Evolutionary conservation across 495 filamentous ascomycete species (phyloP), one percentile per base, ranked within the genome.

Genomic region (Penicillium maclennaniae): DNA sequence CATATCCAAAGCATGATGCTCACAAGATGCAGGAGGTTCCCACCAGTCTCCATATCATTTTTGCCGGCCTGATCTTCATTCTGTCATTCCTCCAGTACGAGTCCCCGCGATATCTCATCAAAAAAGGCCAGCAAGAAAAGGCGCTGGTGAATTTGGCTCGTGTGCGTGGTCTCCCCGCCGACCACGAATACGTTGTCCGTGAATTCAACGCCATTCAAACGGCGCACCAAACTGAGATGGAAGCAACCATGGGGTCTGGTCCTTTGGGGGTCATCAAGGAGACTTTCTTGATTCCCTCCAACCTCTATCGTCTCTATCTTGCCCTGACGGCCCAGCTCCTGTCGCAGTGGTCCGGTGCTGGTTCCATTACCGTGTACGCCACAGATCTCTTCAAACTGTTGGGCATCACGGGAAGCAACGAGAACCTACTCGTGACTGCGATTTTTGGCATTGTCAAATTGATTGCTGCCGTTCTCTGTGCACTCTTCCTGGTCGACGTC

Each of bases 361-460:
- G 81, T 15, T 77, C 77, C 38, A 86, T 87, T 63, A 88, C 84
- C 0, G 67, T 87, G 48, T 85, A 87, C 55, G 84, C 86, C 0
- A 78, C 83, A 0, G 75, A 87, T 51, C 77, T 88, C 15, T 89
- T 90, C 73, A 66, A 69, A 0, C 69, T 87, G 23, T 74, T 90
- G 15, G 86, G 85, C 16, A 77, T 83, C 47, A 79, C 74, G 0
- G 84, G 84, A 15, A 73, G 72, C 41, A 79, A 82, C 40, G 81
- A 86, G 56, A 78, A 76, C 26, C 77, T 88, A 3, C 77, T 88
- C 36, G 78, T 85, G 17, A 88, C 83, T 7, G 86, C 79, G 15
- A 76, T 90, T 26, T 88, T 88, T 47, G 86, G 86, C 34, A 76
- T 90, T 53, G 69, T 87, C 62, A 89, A 90, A 54, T 77, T 89